Evolutionary conservation across 371 early-diverging fungal genomes (phyloP).

Genomic region (Mortierella polycephala): DNA sequence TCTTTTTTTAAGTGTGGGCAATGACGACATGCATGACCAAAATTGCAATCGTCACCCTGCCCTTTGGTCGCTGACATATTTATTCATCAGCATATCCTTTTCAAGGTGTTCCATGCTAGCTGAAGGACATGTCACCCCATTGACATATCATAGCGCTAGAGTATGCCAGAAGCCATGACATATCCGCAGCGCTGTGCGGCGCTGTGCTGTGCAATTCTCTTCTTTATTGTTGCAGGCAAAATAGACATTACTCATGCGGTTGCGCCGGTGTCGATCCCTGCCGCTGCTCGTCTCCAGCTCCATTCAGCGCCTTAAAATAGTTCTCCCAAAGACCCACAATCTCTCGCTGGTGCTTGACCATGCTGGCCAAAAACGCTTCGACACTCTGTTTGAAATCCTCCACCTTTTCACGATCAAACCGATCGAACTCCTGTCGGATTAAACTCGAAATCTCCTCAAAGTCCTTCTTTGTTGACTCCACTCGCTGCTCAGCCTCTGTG

Average conservation of each 20-base stretch:
- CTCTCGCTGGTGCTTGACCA: slow-evolving; percentile 88
- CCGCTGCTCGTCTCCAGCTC: slow-evolving; percentile 14
- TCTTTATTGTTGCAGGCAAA: slow-evolving; percentile 6
- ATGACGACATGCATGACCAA: no score
- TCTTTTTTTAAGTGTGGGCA: neutral
- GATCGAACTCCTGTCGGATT: slow-evolving; percentile 81
- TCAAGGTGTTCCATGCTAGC: slow-evolving; percentile 32
- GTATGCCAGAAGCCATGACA: no score
- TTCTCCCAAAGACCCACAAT: slow-evolving; percentile 80
- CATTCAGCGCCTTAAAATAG: slow-evolving; percentile 59
- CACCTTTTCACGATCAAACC: slow-evolving; percentile 88
- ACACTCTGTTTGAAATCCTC: slow-evolving; percentile 83
- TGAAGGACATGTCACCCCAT: slow-evolving; percentile 31
- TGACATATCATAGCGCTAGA: no score
- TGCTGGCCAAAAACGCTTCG: slow-evolving; percentile 77
- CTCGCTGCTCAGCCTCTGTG: slow-evolving; percentile 60
- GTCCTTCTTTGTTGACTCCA: slow-evolving; percentile 53
- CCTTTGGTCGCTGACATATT: no score
- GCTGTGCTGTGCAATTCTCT: neutral
- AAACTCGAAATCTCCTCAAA: slow-evolving; percentile 80
- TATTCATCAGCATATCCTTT: no score
- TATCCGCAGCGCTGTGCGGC: neutral
- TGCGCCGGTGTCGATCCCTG: slow-evolving; percentile 7
- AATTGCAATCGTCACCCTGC: no score
- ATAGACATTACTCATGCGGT: slow-evolving; percentile 5